Evolutionary conservation across 2,329 filamentous ascomycete genomes (phyloP).

Genomic region (Calycina marina): DNA sequence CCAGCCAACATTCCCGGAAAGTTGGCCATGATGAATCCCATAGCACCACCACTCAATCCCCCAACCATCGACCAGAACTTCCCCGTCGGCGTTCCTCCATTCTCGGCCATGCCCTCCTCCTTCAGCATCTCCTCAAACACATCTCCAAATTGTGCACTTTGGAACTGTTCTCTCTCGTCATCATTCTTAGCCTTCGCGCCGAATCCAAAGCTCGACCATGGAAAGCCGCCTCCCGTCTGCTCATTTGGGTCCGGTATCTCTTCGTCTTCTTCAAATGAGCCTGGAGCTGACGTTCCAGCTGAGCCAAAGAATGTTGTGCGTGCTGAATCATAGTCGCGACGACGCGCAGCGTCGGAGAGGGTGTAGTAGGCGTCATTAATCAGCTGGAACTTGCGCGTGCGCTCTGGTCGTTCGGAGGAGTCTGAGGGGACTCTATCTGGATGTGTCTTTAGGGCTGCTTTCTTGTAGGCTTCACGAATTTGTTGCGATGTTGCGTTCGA

Average conservation of each 20-base stretch:
- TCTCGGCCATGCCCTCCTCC: constrained; percentile 70
- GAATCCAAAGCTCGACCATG: constrained; percentile 64
- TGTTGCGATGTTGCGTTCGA: constrained; percentile 66
- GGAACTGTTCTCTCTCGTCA: constrained; percentile 42
- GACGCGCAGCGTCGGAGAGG: constrained; percentile 62
- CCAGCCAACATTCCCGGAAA: constrained; percentile 80
- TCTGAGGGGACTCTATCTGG: constrained; percentile 77
- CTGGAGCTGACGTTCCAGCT: constrained; percentile 21
- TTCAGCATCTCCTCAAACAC: constrained; percentile 84
- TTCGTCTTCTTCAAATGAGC: constrained; percentile 29
- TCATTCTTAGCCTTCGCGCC: constrained; percentile 34
- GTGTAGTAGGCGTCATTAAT: constrained; percentile 92
- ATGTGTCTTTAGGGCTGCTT: constrained; percentile 79
- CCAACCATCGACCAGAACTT: constrained; percentile 83
- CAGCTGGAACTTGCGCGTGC: constrained; percentile 80
- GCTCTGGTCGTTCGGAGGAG: constrained; percentile 65
- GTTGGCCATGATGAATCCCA: constrained; percentile 93
- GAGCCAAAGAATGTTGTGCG: constrained; percentile 40
- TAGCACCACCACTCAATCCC: constrained; percentile 70
- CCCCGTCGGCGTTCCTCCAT: constrained; percentile 44
- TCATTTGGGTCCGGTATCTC: constrained; percentile 26
- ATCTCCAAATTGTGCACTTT: constrained; percentile 73
- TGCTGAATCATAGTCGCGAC: constrained; percentile 73
- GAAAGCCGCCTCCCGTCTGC: constrained; percentile 37
- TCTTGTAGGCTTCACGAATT: constrained; percentile 90